These are phyloP conservation scores for Termitomyces bulborhizus DNA, from an alignment of 768 basidiomycete genomes.

Conservation along the genomic window DNA sequence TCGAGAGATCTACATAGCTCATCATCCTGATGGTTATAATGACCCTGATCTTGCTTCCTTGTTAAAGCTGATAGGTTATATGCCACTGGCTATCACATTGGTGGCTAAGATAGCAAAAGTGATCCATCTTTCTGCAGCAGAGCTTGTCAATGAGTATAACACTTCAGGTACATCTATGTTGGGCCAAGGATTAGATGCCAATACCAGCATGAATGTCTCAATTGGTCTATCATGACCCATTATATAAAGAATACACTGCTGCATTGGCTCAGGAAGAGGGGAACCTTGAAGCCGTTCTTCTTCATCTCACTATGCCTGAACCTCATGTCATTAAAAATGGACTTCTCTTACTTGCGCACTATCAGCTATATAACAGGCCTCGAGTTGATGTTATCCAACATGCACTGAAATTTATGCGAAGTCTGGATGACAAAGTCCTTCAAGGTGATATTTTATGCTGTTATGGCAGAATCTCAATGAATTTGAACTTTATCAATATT, in stretches of 20 bases:
- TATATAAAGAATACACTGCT: conserved; percentile 4
- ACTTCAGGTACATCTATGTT: conserved; percentile 2
- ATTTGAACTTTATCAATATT: no score
- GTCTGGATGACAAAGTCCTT: not conserved
- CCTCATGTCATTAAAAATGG: conserved; percentile 2
- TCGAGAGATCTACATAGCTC: conserved; percentile 16
- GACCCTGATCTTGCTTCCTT: conserved; percentile 18
- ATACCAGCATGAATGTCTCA: conserved; percentile 3
- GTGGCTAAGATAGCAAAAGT: conserved; percentile 19
- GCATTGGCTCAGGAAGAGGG: not conserved
- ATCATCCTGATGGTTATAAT: conserved; percentile 12
- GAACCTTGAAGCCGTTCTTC: not conserved
- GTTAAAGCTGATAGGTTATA: conserved; percentile 17
- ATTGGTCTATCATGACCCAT: not conserved
- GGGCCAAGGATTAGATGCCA: not conserved
- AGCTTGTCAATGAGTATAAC: conserved; percentile 1
- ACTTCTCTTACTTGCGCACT: conserved; percentile 2
- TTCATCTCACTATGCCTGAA: not conserved
- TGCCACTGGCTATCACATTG: conserved; percentile 28
- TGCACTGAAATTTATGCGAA: not conserved
- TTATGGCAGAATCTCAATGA: not conserved
- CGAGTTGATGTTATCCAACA: conserved; percentile 1
- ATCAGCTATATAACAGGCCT: not conserved
- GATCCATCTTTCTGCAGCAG: not conserved
- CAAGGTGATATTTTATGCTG: not conserved